Evolutionary conservation across 129 eudicot species (phyloP), one percentile per base, ranked within the genome.

Genomic region (Scalesia atractyloides): DNA sequence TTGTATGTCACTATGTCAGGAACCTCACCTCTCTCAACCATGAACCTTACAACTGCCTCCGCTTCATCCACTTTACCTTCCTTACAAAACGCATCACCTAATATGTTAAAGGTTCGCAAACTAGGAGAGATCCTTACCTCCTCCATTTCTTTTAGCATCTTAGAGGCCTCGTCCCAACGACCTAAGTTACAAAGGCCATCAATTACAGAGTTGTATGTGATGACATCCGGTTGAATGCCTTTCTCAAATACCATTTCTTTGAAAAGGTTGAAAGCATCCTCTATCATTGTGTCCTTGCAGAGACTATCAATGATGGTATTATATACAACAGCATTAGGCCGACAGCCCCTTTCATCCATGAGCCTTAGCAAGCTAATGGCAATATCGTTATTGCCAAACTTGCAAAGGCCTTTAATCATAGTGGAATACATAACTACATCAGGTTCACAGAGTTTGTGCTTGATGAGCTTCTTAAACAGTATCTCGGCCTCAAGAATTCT

Each of bases 351-450:
- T 37, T 43, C 53, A 0, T 1, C 30, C 72, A 67, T 67, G 3
- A 47, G 37, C 53, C 56, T 47, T 10, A 67, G 72, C 53, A 67
- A 39, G 3, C 9, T 19, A 17, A 43, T 48, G 17, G 73, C 60
- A 9, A 9, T 50, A 48, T 11, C 43, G 6, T 48, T 44, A 19
- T 24, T 20, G 3, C 58, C 73, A 24, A 48, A 3, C 41, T 48
- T 68, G 12, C 73, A 68, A 50, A 48, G 73, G 4, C 73, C 73
- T n/a, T 68, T 47, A 68, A 68, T 68, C 73, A 68, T 46, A 8
- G 73, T 48, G 10, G 2, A 0, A 3, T 26, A 68, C 0, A 1
- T 68, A 10, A 68, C 19, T 0, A 17, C 56, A 22, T 7, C 6
- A 9, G 73, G 73, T 69, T 69, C 61, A 24, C 44, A 69, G 7